Evolutionary conservation across 306 rosid species (phyloP), one percentile per base, ranked within the genome.

Genomic region (Castanea mollissima): DNA sequence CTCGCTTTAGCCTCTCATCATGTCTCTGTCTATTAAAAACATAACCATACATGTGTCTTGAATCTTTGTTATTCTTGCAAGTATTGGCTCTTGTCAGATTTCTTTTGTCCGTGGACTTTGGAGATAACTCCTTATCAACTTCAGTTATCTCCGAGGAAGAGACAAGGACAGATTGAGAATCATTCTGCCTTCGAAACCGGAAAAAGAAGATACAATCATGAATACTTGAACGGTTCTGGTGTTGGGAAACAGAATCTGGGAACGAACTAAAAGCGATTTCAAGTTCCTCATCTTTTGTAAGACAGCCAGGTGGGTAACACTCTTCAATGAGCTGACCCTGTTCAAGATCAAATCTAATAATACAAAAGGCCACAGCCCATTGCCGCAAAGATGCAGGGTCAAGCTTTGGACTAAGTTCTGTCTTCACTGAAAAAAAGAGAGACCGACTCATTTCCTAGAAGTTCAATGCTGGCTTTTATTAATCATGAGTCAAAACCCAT

Each of bases 321-420:
- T 94, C 97, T 87, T 94, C 98, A 19, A 94, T 91, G n/a, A 94
- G 89, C 85, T 94, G 98, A 11, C 98, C 97, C 72, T 92, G 97
- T 51, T 94, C 92, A 46, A 94, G 98, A 90, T 94, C 98, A 79
- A 94, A 94, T 79, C 98, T 83, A 60, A 92, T 90, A 41, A 82
- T 85, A 79, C 97, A 94, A 79, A 94, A 90, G 55, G 98, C 96
- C 82, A 90, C 82, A 77, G 88, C 86, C 98, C 97, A 92, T 82
- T 76, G 82, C 74, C 74, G 87, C 58, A 94, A 83, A 62, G 92
- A 86, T 75, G 88, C 91, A 70, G 91, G 92, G 77, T 90, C 91
- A 80, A 92, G 90, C 85, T 83, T 87, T 25, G 87, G 90, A 84
- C 88, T 88, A 70, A 80, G 80, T 84, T 94, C 97, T 4, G 96